A percentile compares a stretch with the other conserved stretches of the same genome.
Evolutionary conservation across 2,329 filamentous ascomycete species (phyloP).

Genomic region (Fusarium phyllophilum): DNA sequence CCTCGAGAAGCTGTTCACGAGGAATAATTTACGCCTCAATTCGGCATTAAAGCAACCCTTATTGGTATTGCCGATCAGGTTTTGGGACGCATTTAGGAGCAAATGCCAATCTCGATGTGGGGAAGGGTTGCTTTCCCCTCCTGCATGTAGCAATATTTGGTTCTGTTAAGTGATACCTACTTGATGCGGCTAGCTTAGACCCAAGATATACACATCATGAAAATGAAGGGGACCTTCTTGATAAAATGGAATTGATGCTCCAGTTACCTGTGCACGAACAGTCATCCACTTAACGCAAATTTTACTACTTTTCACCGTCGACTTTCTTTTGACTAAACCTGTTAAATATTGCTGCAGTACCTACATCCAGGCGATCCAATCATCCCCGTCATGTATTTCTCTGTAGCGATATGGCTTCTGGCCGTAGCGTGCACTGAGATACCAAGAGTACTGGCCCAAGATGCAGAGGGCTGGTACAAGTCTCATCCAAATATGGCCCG

Average conservation of each 20-base stretch:
- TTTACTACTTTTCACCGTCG: neutral
- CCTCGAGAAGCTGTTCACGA: neutral
- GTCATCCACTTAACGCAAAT: neutral
- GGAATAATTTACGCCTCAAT: neutral
- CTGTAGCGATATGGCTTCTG: neutral
- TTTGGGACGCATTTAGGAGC: neutral
- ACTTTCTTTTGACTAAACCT: neutral
- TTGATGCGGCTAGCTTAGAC: neutral
- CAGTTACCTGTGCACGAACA: fast-evolving
- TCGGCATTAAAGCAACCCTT: fast-evolving
- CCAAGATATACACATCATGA: too few relatives aligned
- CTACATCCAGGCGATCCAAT: fast-evolving
- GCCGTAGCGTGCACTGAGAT: fast-evolving
- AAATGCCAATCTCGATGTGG: neutral
- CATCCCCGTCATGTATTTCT: fast-evolving
- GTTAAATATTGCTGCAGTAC: fast-evolving
- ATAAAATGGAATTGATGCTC: fast-evolving
- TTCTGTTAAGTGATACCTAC: neutral
- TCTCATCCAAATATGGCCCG: neutral
- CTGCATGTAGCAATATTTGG: neutral
- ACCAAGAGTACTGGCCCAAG: neutral
- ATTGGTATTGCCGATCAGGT: fast-evolving
- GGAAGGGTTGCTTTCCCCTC: neutral
- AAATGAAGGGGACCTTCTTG: fast-evolving
- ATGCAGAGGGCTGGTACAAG: neutral